Evolutionary conservation across 1,139 yeast species (phyloP), one percentile per base, ranked within the genome.

Genomic region (Insectozyma bohioensis): DNA sequence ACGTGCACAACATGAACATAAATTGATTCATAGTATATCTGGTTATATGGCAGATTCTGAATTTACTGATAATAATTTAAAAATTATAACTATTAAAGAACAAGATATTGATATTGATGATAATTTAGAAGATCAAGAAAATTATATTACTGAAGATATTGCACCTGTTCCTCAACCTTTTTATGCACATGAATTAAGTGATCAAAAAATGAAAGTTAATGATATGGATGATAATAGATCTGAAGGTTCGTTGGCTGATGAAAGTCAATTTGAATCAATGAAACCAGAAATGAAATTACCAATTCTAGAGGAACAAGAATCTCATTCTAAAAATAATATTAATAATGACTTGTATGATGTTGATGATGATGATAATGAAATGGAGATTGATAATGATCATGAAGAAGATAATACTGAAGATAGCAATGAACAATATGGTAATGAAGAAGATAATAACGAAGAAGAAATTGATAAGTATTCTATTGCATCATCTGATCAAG

Each of bases 171-270:
- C 56, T 2, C 42, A 41, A 15, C 30, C 56, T 12, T 52, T 52
- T 34, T 47, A 46, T 30, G 45, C 46, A 8, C 35, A 30, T 24
- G 40, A 37, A 24, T 26, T 36, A 12, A 25, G 24, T 20, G 23
- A 25, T n/a, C 38, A 42, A 18, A 33, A 30, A 17, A 32, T 40
- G 30, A 30, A 31, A 13, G 35, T 37, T 4, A 36, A 40, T 10
- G 49, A 43, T 26, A 42, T 34, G 8, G 54, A 52, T n/a, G 56
- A 47, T 22, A 43, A 42, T 27, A 21, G 45, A n/a, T 48, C 61
- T 1, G 63, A 56, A 22, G 63, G 55, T 2, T 54, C 61, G 1
- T 37, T 55, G 28, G 62, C 62, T 2, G 63, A 58, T 35, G 54
- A 46, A 27, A 38, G 44, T 29, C 47, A 43, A 33, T 34, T 36